Evolutionary conservation across 176 grass and related monocot genomes (phyloP), one percentile per base, ranked within the genome.

Genomic region (Avena eriantha): DNA sequence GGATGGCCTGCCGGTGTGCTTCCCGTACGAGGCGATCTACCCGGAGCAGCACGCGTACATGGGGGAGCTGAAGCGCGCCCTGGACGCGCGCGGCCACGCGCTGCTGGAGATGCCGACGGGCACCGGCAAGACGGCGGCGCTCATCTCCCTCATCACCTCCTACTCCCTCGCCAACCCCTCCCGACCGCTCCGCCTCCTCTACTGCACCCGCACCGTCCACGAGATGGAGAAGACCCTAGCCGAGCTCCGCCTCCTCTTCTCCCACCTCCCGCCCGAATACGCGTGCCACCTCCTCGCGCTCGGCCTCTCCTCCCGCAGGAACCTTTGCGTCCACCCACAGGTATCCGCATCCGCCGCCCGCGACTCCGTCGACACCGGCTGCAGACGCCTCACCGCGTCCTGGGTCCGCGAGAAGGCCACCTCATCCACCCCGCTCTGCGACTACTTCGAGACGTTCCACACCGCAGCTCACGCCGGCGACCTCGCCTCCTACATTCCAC

Each of bases 131-230:
- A 98, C 96, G 76, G 84, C 90, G 35, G 93, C 93, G 39, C 93
- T 98, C 0, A 91, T 98, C 78, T 98, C 93, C 56, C 90, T 98
- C 74, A 91, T 98, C 84, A 86, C 85, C 31, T 94, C 91, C 78
- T 98, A 98, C 84, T 85, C 90, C 65, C 81, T 95, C 46, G 82
- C 93, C 65, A 87, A 87, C 56, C 88, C 90, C 8, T 21, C 76
- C 65, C 82, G 80, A 58, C 90, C 86, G 13, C 88, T 98, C 61
- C 94, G 91, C 63, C 88, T 98, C 69, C 29, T 98, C 84, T 98
- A 98, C 93, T 98, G 96, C 84, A 95, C 93, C 57, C 96, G 93
- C 90, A 98, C 96, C 67, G 93, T 98, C 43, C 96, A 98, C 84
- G 93, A 98, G 93, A 98, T 98, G 93, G 93, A 98, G 88, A 98